A percentile compares a stretch with the other conserved stretches of the same genome.
These are phyloP conservation scores for Penicillium frequentans DNA, from an alignment of 2,329 filamentous ascomycete genomes.

Conservation along the genomic window DNA sequence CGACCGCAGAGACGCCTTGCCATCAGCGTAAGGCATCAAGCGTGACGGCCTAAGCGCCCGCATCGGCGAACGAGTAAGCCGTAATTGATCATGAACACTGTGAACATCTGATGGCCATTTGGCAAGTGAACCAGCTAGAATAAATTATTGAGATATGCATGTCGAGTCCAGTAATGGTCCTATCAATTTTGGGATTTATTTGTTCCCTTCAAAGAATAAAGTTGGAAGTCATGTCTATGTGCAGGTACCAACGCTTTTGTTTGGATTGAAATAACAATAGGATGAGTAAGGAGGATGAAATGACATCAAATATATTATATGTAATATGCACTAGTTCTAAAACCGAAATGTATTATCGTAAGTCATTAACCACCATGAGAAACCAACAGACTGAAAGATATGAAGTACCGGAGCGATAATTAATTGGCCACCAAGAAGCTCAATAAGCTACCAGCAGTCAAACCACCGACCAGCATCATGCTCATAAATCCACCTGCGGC, in stretches of 20 bases:
- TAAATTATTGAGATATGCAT: too few relatives aligned
- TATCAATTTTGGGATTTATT: too few relatives aligned
- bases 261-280: background rate
- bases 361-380: background rate
- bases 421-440: constrained; percentile 70
- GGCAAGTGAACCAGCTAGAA: too few relatives aligned
- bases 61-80: too few relatives aligned
- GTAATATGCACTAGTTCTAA: background rate
- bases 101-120: too few relatives aligned
- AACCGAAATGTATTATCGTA: background rate
- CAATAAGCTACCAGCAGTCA: constrained; percentile 81
- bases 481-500: constrained; percentile 94
- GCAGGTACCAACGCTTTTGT: background rate
- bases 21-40: background rate
- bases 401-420: background rate
- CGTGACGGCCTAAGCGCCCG: background rate
- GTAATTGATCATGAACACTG: too few relatives aligned
- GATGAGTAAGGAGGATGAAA: background rate
- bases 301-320: background rate
- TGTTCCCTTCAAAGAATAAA: too few relatives aligned
- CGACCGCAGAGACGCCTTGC: background rate
- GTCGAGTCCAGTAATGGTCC: too few relatives aligned
- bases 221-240: background rate
- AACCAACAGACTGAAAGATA: background rate
- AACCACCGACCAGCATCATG: constrained; percentile 78